phyloP scores from a whole-genome alignment of 2,329 filamentous ascomycete species.

The Phoma sp. region DNA sequence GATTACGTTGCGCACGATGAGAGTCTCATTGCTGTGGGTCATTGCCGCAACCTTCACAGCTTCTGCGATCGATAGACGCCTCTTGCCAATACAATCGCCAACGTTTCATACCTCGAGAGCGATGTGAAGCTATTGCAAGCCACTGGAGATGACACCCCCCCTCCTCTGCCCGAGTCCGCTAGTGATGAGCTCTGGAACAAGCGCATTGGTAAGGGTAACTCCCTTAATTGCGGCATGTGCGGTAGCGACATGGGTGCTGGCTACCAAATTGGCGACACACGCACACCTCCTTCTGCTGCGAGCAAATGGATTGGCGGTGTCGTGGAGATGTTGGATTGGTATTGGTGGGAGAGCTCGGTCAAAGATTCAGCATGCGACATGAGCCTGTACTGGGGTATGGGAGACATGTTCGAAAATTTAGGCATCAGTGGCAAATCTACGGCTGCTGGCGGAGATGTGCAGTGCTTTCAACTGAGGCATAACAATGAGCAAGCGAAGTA shows the following conservation, averaged over 20 bases:
- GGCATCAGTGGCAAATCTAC: background rate
- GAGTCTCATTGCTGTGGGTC: background rate
- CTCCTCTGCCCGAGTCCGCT: background rate
- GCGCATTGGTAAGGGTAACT: slow-evolving; percentile 20
- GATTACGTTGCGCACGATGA: background rate
- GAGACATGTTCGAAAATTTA: background rate
- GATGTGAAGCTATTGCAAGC: no score
- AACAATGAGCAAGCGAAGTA: background rate
- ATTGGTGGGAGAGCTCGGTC: background rate
- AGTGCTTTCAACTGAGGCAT: background rate
- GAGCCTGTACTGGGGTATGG: background rate
- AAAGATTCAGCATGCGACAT: background rate
- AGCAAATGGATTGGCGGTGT: slow-evolving; percentile 21
- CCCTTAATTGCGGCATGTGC: slow-evolving; percentile 24
- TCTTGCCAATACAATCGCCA: background rate
- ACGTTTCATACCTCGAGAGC: no score
- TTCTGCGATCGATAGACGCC: background rate
- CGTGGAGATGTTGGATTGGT: background rate
- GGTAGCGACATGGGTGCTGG: slow-evolving; percentile 27
- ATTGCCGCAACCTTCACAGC: background rate
- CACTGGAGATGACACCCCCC: background rate
- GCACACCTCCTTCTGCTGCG: slow-evolving; percentile 24
- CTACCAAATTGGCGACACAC: slow-evolving; percentile 10
- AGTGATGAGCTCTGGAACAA: slow-evolving; percentile 1
- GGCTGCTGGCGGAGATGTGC: background rate